Evolutionary conservation across 345 rosid genomes (phyloP), one percentile per base, ranked within the genome.

Genomic region (Murraya koenigii): DNA sequence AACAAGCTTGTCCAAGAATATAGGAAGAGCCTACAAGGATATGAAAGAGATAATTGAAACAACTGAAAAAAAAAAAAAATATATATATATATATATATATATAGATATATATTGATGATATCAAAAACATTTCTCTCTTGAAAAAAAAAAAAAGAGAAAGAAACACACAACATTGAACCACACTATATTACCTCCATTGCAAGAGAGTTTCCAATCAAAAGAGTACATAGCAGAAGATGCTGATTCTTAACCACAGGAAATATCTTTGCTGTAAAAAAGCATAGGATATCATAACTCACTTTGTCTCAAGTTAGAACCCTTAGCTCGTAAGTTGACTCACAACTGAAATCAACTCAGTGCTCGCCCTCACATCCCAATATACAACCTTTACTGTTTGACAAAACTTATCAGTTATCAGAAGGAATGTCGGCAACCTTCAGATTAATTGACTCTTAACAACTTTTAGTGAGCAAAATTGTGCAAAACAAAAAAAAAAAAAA

Each of bases 161-260:
- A 13, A 41, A 49, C 7, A 67, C n/a, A 44, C 49, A 44, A 0
- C 49, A 44, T 44, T 64, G 72, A 72, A 73, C 15, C 72, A 41
- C 49, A 11, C 13, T 47, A 23, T 22, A 20, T 78, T 82, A 94
- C 98, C 97, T 95, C 98, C 98, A 91, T 95, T 1, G 98, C 97
- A 85, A 94, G 73, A 70, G 97, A 88, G 89, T 94, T 94, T 32
- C 98, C 98, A 0, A 93, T 87, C 87, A 95, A 87, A 77, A 95
- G 95, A 8, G 98, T 95, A 75, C 98, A 95, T 8, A 95, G 86
- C 76, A 95, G 85, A 74, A 95, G 94, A 84, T 95, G 98, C 76
- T 93, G 98, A 86, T 93, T 95, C 85, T 93, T 93, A 58, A 95
- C 98, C 47, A 95, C 97, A 14, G 97, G 97, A 69, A 89, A 90